phyloP scores from a whole-genome alignment of 1,284 basidiomycete genomes.

The Ustilago crameri region DNA sequence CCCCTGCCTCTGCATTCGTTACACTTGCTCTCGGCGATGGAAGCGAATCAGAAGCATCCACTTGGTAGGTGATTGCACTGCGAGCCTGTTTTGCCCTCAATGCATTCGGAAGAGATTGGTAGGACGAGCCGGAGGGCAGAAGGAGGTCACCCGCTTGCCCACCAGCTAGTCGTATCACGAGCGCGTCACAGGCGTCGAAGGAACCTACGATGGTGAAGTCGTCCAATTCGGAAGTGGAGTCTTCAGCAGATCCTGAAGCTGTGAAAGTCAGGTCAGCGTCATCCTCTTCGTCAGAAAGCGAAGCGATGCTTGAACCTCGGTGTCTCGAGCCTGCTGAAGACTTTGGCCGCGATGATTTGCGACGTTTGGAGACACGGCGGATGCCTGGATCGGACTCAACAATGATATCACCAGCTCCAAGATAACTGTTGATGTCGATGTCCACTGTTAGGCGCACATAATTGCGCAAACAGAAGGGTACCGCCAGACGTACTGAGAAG shows the following conservation, averaged over 20 bases:
- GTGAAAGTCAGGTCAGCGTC: conserved; percentile 33
- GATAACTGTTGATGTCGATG: conserved; percentile 23
- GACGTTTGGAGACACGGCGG: conserved; percentile 14
- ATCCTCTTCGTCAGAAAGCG: conserved; percentile 28
- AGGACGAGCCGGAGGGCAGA: not conserved
- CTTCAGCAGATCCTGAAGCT: conserved; percentile 14
- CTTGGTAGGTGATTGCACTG: conserved; percentile 16
- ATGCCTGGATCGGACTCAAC: conserved; percentile 45
- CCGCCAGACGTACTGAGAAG: conserved; percentile 21
- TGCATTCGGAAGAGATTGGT: conserved; percentile 14
- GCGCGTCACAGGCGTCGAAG: conserved; percentile 39
- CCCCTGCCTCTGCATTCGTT: not conserved
- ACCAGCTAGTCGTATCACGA: conserved; percentile 30
- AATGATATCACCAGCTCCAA: conserved; percentile 16
- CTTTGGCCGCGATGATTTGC: conserved; percentile 2
- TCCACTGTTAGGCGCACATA: conserved; percentile 41
- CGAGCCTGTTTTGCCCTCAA: conserved; percentile 12
- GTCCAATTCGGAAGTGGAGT: conserved; percentile 18
- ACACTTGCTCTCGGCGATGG: too few species aligned
- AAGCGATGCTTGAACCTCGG: conserved; percentile 12
- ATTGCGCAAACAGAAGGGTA: conserved; percentile 43
- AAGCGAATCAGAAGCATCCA: too few species aligned
- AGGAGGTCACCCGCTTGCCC: conserved; percentile 25
- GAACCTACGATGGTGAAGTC: conserved; percentile 34
- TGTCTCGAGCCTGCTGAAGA: conserved; percentile 8